Percentiles rank a stretch among this genome's conserved stretches.
phyloP scores from a whole-genome alignment of 495 filamentous ascomycete species.

The Pseudoneurospora amorphoporcata region DNA sequence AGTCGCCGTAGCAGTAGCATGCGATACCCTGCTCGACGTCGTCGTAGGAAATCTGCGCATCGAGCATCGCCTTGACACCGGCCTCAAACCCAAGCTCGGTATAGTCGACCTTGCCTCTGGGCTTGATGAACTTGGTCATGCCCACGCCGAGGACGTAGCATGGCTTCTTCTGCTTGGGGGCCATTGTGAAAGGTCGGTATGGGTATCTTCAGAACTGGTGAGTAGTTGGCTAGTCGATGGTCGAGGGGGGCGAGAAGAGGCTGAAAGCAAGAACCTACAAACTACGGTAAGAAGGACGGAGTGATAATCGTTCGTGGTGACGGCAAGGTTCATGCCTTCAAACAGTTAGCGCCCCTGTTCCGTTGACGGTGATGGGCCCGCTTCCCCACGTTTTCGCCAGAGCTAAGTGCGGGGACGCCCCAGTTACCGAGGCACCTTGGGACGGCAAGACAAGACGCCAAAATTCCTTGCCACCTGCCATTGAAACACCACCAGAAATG shows the following conservation, averaged over 20 bases:
- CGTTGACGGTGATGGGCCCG: background rate
- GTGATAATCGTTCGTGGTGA: background rate
- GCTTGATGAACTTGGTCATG: constrained; percentile 99
- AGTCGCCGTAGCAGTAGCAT: constrained; percentile 95
- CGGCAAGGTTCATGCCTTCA: background rate
- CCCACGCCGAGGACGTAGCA: constrained; percentile 90
- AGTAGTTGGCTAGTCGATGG: background rate
- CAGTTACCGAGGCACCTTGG: background rate
- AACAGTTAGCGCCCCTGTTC: background rate
- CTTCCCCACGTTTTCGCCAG: background rate
- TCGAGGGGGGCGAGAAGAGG: background rate
- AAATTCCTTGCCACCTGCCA: background rate
- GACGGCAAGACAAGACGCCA: background rate
- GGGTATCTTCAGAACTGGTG: background rate
- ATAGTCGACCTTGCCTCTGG: constrained; percentile 82
- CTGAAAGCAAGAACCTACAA: background rate
- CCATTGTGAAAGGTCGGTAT: constrained; percentile 22
- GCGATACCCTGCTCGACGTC: constrained; percentile 94
- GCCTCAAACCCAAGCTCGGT: constrained; percentile 90
- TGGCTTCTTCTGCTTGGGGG: constrained; percentile 34
- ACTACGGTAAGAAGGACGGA: background rate
- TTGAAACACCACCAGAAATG: background rate
- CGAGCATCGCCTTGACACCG: constrained; percentile 88
- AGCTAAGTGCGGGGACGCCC: background rate
- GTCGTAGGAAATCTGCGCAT: constrained; percentile 93